Conservation (phyloP, 441 rosid species). For the Metrosideros polymorpha region DNA sequence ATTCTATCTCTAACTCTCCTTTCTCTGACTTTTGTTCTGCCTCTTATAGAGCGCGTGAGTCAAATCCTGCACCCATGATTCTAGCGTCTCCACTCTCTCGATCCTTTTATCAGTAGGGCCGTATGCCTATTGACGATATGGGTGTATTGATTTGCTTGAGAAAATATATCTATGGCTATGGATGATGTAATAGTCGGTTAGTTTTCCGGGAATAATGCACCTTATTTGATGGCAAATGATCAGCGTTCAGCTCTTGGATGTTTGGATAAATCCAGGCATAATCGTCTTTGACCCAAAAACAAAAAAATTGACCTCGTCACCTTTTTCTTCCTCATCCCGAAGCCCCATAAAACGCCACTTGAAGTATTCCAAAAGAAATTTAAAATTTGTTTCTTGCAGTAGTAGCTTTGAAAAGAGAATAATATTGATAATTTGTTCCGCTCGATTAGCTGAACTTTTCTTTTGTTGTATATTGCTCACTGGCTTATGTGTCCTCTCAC, state of each 20-base stretch:
- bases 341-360: neutral
- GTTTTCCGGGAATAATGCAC: neutral
- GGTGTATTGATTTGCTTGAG: neutral
- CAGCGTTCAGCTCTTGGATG: neutral
- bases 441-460: neutral
- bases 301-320: neutral
- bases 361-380: neutral
- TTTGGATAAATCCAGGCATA: neutral
- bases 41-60: too few species aligned
- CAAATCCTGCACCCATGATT: too few species aligned
- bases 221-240: neutral
- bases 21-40: too few species aligned
- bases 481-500: neutral
- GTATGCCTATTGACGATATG: too few species aligned
- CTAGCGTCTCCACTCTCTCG: too few species aligned
- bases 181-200: neutral
- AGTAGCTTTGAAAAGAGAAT: neutral
- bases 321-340: neutral
- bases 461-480: neutral
- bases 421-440: neutral
- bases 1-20: too few species aligned
- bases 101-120: too few species aligned
- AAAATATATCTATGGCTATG: neutral
- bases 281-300: too few species aligned
- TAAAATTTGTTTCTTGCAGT: neutral